Evolutionary conservation across 1,284 basidiomycete genomes (phyloP), one percentile per base, ranked within the genome.

Genomic region (Naganishia albida): DNA sequence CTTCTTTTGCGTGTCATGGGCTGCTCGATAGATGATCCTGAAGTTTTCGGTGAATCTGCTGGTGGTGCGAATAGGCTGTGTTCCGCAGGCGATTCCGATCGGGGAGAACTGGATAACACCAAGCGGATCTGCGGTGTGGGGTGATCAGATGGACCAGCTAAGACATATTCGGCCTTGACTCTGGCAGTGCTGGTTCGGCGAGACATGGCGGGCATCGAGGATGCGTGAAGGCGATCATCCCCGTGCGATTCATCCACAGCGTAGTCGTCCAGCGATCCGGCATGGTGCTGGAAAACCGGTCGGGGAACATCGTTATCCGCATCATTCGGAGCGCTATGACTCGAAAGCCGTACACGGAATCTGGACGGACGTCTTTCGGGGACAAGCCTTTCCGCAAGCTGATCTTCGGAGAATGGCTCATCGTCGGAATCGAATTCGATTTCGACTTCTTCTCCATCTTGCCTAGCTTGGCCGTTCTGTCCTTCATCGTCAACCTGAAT

Each of bases 101-200:
- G 53, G 12, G 52, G 69, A 23, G 64, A 70, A 28, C 51, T 46
- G 6, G 69, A 69, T 7, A 77, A 65, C 34, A 74, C 73, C 18
- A 80, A 70, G 10, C 77, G 71, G 20, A 80, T 70, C 62, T 80
- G 77, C 0, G 79, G 79, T 3, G 75, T 71, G 0, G 77, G 78
- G 16, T 26, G 39, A 46, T 51, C 51, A 13, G 3, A 73, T 74
- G 72, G 56, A 77, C 79, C 77, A 15, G 71, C 72, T 1, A 80
- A 63, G 6, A 78, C 74, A 56, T 80, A 80, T 60, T 80, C 74
- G 16, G 78, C 79, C 28, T 65, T 65, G 28, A 65, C 64, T 26
- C 52, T 18, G n/a, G 52, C 51, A 25, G 62, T 55, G 13, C 53
- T 49, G 23, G 43, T 56, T 34, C 63, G 43, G 13, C 48, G 39